Conservation (phyloP, 805 yeast species). For the Lipomyces chichibuensis region DNA sequence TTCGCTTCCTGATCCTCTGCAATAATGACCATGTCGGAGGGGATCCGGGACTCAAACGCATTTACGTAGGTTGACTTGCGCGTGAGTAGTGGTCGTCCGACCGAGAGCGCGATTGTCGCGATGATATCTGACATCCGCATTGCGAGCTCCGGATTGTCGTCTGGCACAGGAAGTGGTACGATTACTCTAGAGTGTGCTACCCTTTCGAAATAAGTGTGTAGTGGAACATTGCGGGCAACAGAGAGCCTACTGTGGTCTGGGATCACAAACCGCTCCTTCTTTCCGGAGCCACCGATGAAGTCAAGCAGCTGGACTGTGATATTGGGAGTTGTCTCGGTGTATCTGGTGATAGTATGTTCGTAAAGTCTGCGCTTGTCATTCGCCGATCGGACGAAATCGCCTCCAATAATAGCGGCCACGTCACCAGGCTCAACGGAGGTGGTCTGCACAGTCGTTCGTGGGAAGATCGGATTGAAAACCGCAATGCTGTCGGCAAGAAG, state of each 20-base stretch:
- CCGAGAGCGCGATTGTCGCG: not conserved
- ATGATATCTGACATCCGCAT: not conserved
- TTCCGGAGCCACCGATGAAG: not conserved
- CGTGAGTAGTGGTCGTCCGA: not conserved
- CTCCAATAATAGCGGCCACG: not conserved
- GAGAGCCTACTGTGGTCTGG: not conserved
- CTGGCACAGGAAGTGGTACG: not conserved
- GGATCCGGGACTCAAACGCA: not conserved
- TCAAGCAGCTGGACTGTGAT: not conserved
- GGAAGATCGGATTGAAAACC: not conserved
- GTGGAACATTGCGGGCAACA: not conserved
- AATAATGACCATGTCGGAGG: not conserved
- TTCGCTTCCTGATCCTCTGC: not conserved
- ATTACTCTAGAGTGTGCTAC: not conserved
- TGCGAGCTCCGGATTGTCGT: not conserved
- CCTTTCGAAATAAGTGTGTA: not conserved
- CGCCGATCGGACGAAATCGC: not conserved
- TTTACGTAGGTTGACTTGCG: not conserved
- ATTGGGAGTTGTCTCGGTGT: not conserved
- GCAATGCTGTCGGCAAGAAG: not conserved
- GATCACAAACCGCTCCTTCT: not conserved
- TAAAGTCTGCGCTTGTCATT: not conserved
- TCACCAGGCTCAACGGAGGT: not conserved
- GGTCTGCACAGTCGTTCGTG: not conserved
- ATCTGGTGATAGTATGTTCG: not conserved